These are phyloP conservation scores for Aspergillus indologenus DNA, from an alignment of 495 filamentous ascomycete genomes.

Conservation along the genomic window DNA sequence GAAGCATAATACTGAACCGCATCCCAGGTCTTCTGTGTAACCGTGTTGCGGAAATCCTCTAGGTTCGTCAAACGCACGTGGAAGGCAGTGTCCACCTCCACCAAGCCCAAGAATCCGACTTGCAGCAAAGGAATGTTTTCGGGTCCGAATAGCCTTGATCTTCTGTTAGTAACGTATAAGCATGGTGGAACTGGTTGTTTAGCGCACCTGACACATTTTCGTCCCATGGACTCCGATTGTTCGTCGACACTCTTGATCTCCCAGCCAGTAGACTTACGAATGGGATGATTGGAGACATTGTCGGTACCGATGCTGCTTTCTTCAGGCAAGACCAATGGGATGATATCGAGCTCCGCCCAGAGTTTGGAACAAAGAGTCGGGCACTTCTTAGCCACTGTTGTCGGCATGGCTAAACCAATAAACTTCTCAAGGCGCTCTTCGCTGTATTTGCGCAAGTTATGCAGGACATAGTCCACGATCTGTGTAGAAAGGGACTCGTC, in stretches of 20 bases:
- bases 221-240: conserved; percentile 80
- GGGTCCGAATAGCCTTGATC: conserved; percentile 70
- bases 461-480: conserved; percentile 54
- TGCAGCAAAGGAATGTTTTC: conserved; percentile 68
- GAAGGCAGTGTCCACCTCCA: conserved; percentile 69
- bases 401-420: conserved; percentile 50
- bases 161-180: conserved; percentile 4
- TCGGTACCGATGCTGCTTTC: conserved; percentile 22
- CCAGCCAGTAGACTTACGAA: conserved; percentile 27
- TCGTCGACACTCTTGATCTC: conserved; percentile 66
- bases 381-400: conserved; percentile 47
- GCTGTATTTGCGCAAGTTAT: conserved; percentile 53
- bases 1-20: conserved; percentile 64
- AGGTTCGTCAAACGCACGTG: conserved; percentile 57
- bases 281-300: conserved; percentile 14
- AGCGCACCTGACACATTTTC: conserved; percentile 71
- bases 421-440: conserved; percentile 64
- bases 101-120: conserved; percentile 69
- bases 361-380: conserved; percentile 65
- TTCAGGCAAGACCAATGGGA: conserved; percentile 58
- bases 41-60: conserved; percentile 63
- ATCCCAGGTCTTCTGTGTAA: conserved; percentile 62
- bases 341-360: conserved; percentile 76
- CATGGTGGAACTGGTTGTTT: conserved; percentile 4
- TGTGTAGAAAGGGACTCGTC: conserved; percentile 29